A percentile compares a stretch with the other conserved stretches of the same genome.
Evolutionary conservation across 768 basidiomycete species (phyloP).

Genomic region (Sporobolomyces roseus): DNA sequence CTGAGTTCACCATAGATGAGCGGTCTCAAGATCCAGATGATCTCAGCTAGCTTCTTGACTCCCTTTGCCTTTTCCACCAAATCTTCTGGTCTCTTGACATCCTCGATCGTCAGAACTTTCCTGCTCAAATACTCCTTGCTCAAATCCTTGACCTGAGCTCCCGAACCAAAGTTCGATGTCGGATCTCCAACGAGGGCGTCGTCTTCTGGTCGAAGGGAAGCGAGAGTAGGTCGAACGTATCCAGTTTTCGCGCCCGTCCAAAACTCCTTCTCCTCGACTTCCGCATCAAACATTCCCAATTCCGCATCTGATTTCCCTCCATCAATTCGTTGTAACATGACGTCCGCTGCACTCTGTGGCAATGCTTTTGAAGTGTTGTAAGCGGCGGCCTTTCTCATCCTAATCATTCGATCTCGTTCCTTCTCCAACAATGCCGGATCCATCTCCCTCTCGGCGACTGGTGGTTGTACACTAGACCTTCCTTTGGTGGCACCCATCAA

Average conservation of each 20-base stretch:
- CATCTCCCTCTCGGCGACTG: slow-evolving; percentile 43
- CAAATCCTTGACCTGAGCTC: slow-evolving; percentile 15
- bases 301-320: slow-evolving; percentile 9
- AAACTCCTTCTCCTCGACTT: slow-evolving; percentile 28
- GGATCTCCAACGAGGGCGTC: slow-evolving; percentile 3
- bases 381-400: slow-evolving; percentile 7
- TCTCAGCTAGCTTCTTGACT: slow-evolving; percentile 37
- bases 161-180: background rate
- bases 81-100: slow-evolving; percentile 43
- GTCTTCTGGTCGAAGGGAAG: slow-evolving; percentile 26
- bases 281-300: background rate
- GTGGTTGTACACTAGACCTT: slow-evolving; percentile 55
- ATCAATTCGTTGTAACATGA: background rate
- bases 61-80: slow-evolving; percentile 41
- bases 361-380: background rate
- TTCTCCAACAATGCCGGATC: slow-evolving; percentile 41
- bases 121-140: slow-evolving; percentile 40
- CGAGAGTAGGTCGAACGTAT: slow-evolving; percentile 37
- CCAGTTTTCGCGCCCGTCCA: slow-evolving; percentile 44
- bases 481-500: slow-evolving; percentile 66
- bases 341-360: slow-evolving; percentile 20
- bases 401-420: slow-evolving; percentile 19
- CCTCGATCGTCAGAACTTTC: slow-evolving; percentile 41
- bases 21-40: slow-evolving; percentile 45
- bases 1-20: slow-evolving; percentile 43